A percentile compares a stretch with the other conserved stretches of the same genome.
These are phyloP conservation scores for Lactarius quietus DNA, from an alignment of 768 basidiomycete species.

Conservation along the genomic window DNA sequence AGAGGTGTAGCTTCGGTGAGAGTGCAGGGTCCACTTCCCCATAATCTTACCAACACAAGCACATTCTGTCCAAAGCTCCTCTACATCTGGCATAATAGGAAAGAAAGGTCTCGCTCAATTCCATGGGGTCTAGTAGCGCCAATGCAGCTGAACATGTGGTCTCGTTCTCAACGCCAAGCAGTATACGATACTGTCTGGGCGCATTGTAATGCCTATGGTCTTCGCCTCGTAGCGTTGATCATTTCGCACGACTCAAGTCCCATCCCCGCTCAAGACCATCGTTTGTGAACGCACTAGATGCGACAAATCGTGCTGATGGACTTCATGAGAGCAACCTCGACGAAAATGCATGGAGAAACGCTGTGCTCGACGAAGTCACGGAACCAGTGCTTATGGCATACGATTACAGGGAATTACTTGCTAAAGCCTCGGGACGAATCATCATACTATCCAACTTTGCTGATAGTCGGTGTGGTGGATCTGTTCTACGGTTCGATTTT, in stretches of 20 bases:
- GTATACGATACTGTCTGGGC: conserved; percentile 34
- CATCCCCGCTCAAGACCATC: conserved; percentile 7
- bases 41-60: conserved; percentile 8
- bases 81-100: conserved; percentile 35
- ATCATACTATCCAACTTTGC: conserved; percentile 30
- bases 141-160: conserved; percentile 32
- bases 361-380: conserved; percentile 27
- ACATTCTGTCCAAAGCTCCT: conserved; percentile 28
- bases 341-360: conserved; percentile 26
- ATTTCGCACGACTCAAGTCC: conserved; percentile 25
- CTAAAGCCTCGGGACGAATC: conserved; percentile 32
- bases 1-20: conserved; percentile 31
- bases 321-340: not conserved
- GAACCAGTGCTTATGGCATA: conserved; percentile 31
- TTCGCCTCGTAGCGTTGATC: conserved; percentile 33
- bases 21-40: not conserved
- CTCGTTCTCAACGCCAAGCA: conserved; percentile 30
- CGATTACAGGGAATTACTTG: conserved; percentile 32
- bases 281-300: not conserved
- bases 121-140: conserved; percentile 35
- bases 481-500: not conserved
- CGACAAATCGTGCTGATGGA: not conserved
- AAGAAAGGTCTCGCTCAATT: conserved; percentile 30
- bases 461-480: conserved; percentile 11
- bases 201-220: conserved; percentile 31